These are phyloP conservation scores for Penicillium salamii DNA, from an alignment of 495 filamentous ascomycete species.

Conservation along the genomic window DNA sequence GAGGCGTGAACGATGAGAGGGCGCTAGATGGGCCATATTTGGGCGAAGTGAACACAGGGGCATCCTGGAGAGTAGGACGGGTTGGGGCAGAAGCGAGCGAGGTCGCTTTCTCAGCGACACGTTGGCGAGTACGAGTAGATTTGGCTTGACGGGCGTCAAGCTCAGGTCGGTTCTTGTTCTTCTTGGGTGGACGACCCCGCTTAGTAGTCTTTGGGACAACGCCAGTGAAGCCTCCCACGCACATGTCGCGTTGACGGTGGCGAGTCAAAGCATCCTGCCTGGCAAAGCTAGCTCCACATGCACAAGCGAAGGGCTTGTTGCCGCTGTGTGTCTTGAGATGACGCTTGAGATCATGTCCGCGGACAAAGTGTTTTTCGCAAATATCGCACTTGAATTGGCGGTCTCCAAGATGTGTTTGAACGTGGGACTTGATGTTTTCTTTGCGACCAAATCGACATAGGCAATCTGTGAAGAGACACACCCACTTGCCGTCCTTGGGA, in stretches of 20 bases:
- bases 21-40: conserved; percentile 41
- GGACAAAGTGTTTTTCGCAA: conserved; percentile 91
- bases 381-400: conserved; percentile 86
- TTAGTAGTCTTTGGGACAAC: conserved; percentile 69
- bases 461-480: conserved; percentile 79
- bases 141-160: conserved; percentile 68
- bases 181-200: conserved; percentile 62
- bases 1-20: conserved; percentile 47
- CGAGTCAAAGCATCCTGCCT: conserved; percentile 92
- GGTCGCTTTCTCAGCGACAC: conserved; percentile 37
- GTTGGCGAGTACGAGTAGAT: conserved; percentile 48
- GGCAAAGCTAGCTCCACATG: conserved; percentile 87
- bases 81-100: conserved; percentile 29
- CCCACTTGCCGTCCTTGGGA: conserved; percentile 70
- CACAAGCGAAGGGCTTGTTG: conserved; percentile 86
- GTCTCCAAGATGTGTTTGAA: conserved; percentile 95
- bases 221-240: conserved; percentile 85
- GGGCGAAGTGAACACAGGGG: conserved; percentile 37
- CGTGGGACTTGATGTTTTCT: conserved; percentile 96
- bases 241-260: conserved; percentile 92
- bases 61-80: conserved; percentile 20
- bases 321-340: conserved; percentile 95
- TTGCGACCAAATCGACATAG: conserved; percentile 83
- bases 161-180: conserved; percentile 58
- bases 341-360: conserved; percentile 93